A percentile compares a stretch with the other conserved stretches of the same genome.
Evolutionary conservation across 192 early-diverging fungal species (phyloP).

Genomic region (Coemansia sp.): DNA sequence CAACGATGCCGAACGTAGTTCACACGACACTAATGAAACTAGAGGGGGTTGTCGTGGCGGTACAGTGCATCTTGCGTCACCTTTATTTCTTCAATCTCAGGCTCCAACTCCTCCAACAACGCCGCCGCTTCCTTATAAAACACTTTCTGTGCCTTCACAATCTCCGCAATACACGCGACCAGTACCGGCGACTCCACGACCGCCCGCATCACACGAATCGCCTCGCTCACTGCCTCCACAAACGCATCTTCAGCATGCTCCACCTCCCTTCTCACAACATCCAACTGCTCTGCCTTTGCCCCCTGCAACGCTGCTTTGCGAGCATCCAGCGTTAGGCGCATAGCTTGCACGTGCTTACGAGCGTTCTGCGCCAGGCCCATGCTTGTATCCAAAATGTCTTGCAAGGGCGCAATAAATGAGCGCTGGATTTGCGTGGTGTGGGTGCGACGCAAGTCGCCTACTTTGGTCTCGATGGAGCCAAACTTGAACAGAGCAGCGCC

Average conservation of each 20-base stretch:
- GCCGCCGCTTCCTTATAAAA: constrained; percentile 85
- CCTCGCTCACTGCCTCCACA: constrained; percentile 92
- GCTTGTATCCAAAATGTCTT: constrained; percentile 65
- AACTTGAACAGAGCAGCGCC: constrained; percentile 86
- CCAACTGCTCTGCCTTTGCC: constrained; percentile 68
- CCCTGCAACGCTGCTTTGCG: constrained; percentile 76
- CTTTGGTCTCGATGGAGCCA: constrained; percentile 78
- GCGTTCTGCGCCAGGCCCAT: constrained; percentile 86
- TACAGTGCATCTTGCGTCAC: constrained; percentile 92
- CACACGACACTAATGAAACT: too few relatives aligned
- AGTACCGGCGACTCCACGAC: constrained; percentile 86
- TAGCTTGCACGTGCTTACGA: constrained; percentile 77
- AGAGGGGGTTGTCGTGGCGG: constrained; percentile 49
- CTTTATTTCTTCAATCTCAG: constrained; percentile 94
- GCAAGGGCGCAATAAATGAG: constrained; percentile 78
- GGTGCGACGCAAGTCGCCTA: constrained; percentile 76
- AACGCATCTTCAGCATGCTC: constrained; percentile 93
- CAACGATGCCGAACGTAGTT: too few relatives aligned
- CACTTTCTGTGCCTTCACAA: constrained; percentile 81
- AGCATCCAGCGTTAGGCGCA: constrained; percentile 84
- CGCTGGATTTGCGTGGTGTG: constrained; percentile 71
- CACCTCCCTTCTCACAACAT: constrained; percentile 78
- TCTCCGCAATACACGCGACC: constrained; percentile 77
- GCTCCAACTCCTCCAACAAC: constrained; percentile 70
- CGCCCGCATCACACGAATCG: constrained; percentile 90